phyloP scores from a whole-genome alignment of 176 grass and related monocot species.

The Oropetium thomaeum region DNA sequence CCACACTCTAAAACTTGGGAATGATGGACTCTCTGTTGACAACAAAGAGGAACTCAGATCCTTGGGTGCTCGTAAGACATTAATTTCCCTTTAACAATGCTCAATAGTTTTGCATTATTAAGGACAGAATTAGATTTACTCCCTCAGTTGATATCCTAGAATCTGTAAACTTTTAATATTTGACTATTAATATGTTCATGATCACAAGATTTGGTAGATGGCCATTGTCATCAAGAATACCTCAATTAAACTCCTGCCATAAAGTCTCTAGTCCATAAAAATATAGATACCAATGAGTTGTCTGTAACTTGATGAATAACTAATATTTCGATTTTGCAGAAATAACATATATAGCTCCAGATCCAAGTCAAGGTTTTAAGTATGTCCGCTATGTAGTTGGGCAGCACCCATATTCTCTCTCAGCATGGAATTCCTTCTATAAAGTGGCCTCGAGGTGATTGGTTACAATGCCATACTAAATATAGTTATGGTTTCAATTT shows the following conservation, averaged over 20 bases:
- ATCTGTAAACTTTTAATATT: not conserved
- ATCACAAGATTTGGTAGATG: not conserved
- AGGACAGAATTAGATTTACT: not conserved
- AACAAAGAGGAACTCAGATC: slow-evolving; percentile 70
- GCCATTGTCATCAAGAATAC: not conserved
- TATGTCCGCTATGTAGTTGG: slow-evolving; percentile 83
- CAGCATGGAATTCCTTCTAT: slow-evolving; percentile 94
- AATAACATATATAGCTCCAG: slow-evolving; percentile 82
- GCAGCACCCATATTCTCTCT: slow-evolving; percentile 70
- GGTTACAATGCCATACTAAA: not conserved
- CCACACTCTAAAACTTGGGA: slow-evolving; percentile 71
- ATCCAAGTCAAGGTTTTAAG: slow-evolving; percentile 88
- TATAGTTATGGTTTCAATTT: not conserved
- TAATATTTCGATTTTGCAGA: slow-evolving; percentile 52
- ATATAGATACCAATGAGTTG: not conserved
- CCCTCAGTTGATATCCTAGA: not conserved
- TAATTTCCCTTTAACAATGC: not conserved
- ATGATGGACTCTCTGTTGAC: slow-evolving; percentile 55
- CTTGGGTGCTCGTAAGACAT: slow-evolving; percentile 80
- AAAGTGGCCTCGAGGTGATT: slow-evolving; percentile 85
- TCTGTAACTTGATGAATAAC: slow-evolving; percentile 6
- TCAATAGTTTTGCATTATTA: not conserved
- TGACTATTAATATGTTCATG: not conserved
- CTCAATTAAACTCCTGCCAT: not conserved
- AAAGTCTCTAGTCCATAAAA: not conserved